Base-by-base conservation (phyloP, 2,329 filamentous ascomycete species). In the Colletotrichum lini region DNA sequence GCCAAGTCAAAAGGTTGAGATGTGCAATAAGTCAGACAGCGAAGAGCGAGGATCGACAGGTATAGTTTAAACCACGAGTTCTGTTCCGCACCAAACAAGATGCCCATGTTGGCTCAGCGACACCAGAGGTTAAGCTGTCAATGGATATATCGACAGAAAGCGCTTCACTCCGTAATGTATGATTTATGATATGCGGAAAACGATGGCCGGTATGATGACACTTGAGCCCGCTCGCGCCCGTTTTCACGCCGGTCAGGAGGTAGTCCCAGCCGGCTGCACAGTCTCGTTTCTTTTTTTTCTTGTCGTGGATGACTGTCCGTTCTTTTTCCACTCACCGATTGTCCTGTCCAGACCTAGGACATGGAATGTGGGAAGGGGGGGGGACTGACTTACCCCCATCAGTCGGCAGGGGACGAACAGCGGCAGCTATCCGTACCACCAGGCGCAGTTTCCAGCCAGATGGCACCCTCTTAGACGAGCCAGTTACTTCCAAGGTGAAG, bases 401-500 rank as follows among this genome's bases (percentile, higher is more conserved):
- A 47, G 58, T 38, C 42, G 8, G 44, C 12, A 38, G 18, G 13
- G 60, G 50, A 57, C 3, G 40, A 35, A 26, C n/a, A 47, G 54
- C 67, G 54, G 45, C 47, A 54, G 26, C 45, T 40, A 60, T 18
- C 47, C 62, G 35, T 60, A 26, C 54, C 30, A 16, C 40, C 40
- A 54, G 65, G 30, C 47, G 67, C 67, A 53, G 52, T 67, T 58
- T 23, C 57, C 64, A 67, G 44, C 50, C 38, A 18, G 58, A 62
- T 26, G 45, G 65, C 45, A 47, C 57, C 35, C 57, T 67, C 50
- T n/a, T 8, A 23, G 38, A 47, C 50, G 57, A 67, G 38, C 35
- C 42, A 26, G 12, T 35, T 23, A n/a, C 44, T 52, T 30, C 13
- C 3, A 47, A 54, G 30, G 35, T 58, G 35, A 61, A 23, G 59